Percentiles rank a stretch among this genome's conserved stretches.
These are phyloP conservation scores for Fraxinus platypoda DNA, from an alignment of 305 asterid genomes.

Conservation along the genomic window DNA sequence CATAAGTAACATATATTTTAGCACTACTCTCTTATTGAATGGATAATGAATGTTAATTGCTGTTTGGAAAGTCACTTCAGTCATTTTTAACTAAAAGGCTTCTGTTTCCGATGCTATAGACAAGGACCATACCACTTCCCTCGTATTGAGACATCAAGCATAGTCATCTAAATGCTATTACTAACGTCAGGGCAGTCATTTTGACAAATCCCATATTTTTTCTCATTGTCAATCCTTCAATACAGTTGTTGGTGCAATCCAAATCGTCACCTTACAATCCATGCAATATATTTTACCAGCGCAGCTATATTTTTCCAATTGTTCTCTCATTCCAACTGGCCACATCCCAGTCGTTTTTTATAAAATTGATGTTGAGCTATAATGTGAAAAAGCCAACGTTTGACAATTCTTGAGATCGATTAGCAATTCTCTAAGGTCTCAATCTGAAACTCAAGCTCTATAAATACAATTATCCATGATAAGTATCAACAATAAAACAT, in stretches of 20 bases:
- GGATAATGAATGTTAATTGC: neutral
- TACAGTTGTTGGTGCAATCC: neutral
- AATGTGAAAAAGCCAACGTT: neutral
- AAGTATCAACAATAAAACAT: neutral
- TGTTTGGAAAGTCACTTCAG: neutral
- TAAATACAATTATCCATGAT: too few species aligned
- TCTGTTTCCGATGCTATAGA: neutral
- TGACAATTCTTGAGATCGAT: neutral
- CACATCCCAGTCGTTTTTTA: neutral
- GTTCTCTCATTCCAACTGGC: neutral
- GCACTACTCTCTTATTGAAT: neutral
- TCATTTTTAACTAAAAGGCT: neutral
- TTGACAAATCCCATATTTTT: neutral
- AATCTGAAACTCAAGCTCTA: neutral
- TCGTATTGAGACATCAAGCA: slow-evolving; percentile 3
- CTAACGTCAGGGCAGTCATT: neutral
- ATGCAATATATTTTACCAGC: neutral
- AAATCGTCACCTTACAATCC: neutral
- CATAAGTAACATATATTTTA: neutral
- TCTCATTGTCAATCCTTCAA: neutral
- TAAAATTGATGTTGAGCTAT: neutral
- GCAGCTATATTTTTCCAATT: neutral
- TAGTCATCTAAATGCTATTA: slow-evolving; percentile 8
- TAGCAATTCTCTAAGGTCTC: neutral
- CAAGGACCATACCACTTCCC: neutral